Conservation (phyloP, 164 flowering plant genomes). For the Amborella trichopoda region DNA sequence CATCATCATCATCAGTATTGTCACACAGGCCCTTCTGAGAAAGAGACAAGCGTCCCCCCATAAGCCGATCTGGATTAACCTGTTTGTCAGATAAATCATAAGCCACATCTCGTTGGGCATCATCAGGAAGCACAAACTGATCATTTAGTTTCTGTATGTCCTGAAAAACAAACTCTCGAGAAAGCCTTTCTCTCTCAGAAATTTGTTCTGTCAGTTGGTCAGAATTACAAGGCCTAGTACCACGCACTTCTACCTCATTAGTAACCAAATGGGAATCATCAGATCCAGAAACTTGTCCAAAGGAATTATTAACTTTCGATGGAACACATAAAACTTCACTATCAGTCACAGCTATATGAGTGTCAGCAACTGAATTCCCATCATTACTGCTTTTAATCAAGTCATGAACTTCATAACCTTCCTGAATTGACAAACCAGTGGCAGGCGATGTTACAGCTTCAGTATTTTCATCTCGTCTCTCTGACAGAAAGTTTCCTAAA, state of each 20-base stretch:
- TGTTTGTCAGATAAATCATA: neutral
- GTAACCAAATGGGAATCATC: neutral
- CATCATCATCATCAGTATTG: slow-evolving; percentile 2
- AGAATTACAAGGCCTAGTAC: neutral
- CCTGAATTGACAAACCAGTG: slow-evolving; percentile 2
- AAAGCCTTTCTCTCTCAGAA: neutral
- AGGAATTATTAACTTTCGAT: slow-evolving; percentile 1
- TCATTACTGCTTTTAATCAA: neutral
- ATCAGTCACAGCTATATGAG: neutral
- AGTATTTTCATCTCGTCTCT: no score
- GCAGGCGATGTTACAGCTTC: no score
- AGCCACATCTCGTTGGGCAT: neutral
- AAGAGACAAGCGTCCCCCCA: slow-evolving; percentile 1
- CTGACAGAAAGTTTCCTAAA: no score
- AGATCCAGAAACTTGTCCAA: neutral
- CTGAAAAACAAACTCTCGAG: neutral
- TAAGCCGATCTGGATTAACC: slow-evolving; percentile 2
- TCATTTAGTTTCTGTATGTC: slow-evolving; percentile 1
- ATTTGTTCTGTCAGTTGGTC: neutral
- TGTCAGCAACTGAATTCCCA: slow-evolving; percentile 2
- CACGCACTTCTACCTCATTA: neutral
- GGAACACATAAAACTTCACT: neutral
- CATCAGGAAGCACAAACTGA: neutral
- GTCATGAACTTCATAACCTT: neutral
- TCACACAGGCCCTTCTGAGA: neutral